These are phyloP conservation scores for Hydnum rufescens DNA, from an alignment of 768 basidiomycete species.

Conservation along the genomic window DNA sequence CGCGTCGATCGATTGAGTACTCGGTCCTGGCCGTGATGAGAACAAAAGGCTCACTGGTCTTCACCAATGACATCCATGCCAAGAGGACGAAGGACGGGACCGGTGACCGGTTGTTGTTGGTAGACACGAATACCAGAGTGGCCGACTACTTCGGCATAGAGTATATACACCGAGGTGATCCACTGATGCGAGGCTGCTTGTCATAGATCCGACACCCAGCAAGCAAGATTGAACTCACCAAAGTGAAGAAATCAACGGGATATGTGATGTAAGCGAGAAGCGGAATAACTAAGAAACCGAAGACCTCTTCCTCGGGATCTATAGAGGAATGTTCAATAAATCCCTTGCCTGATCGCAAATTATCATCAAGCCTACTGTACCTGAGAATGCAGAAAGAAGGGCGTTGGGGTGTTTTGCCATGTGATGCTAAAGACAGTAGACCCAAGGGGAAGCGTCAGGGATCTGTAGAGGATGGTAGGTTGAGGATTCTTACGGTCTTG, in stretches of 20 bases:
- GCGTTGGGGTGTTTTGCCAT: neutral
- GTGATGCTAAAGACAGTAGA: no score
- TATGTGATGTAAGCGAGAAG: neutral
- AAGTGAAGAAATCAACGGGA: neutral
- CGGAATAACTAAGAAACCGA: neutral
- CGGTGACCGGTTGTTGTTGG: no score
- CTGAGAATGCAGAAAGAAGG: neutral
- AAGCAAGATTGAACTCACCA: no score
- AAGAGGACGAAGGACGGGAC: no score
- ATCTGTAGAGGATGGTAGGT: no score
- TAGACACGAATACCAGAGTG: neutral
- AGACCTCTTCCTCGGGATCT: neutral
- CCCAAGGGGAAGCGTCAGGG: no score
- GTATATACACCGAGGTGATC: neutral
- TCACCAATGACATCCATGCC: no score
- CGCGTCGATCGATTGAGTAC: neutral
- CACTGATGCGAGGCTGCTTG: no score
- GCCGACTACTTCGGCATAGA: neutral
- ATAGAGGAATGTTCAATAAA: neutral
- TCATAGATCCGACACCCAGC: no score
- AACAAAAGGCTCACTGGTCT: neutral
- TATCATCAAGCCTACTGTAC: neutral
- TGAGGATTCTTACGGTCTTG: no score
- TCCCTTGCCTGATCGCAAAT: neutral
- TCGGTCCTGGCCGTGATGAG: neutral